phyloP scores from a whole-genome alignment of 2,329 filamentous ascomycete genomes.

The Aspergillus sp. region DNA sequence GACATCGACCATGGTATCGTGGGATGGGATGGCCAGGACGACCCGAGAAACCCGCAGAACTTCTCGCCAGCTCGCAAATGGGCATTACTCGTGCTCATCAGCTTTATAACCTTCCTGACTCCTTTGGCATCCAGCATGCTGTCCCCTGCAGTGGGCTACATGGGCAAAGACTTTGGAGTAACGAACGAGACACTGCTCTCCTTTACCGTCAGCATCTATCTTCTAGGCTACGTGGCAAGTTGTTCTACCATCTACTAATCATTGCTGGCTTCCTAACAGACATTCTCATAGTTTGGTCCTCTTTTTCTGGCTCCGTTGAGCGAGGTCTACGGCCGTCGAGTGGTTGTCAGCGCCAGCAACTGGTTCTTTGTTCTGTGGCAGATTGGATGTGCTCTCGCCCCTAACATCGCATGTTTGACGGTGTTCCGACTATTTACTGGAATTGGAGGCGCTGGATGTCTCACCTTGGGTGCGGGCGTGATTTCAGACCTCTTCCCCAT shows the following conservation, averaged over 20 bases:
- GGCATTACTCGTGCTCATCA: conserved; percentile 21
- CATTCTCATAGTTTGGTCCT: conserved; percentile 37
- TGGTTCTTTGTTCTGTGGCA: conserved; percentile 25
- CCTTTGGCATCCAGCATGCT: conserved; percentile 31
- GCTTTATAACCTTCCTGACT: conserved; percentile 24
- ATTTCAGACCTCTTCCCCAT: conserved; percentile 17
- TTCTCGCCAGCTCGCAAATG: conserved; percentile 29
- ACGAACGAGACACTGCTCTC: conserved; percentile 20
- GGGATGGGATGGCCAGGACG: conserved; percentile 57
- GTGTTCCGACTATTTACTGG: conserved; percentile 5
- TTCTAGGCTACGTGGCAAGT: conserved; percentile 25
- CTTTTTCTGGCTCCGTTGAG: conserved; percentile 60
- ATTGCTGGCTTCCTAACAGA: not conserved
- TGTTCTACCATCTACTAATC: not conserved
- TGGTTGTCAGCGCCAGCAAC: conserved; percentile 45
- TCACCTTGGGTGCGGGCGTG: conserved; percentile 6
- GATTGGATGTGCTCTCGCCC: conserved; percentile 6
- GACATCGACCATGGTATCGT: conserved; percentile 53
- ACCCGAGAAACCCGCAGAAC: conserved; percentile 57
- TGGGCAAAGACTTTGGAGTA: conserved; percentile 17
- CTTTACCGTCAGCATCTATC: conserved; percentile 26
- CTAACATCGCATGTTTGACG: conserved; percentile 4
- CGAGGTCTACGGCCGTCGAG: conserved; percentile 56
- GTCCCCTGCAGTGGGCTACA: conserved; percentile 19
- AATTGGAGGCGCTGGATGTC: conserved; percentile 2